Evolutionary conservation across 257 asterid genomes (phyloP), one percentile per base, ranked within the genome.

Genomic region (Solanum verrucosum): DNA sequence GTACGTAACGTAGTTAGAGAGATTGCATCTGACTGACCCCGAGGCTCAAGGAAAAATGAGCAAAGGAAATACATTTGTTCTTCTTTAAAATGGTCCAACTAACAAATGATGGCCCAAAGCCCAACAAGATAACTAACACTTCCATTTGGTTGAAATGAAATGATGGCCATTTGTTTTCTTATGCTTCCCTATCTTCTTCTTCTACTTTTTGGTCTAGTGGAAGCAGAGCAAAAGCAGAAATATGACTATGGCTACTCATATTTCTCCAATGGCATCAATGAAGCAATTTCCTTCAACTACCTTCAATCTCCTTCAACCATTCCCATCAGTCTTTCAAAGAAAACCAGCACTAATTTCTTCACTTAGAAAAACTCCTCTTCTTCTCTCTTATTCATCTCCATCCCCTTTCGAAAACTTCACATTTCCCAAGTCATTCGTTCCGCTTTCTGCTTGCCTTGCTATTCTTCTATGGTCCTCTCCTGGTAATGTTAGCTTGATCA

Each of bases 401-500:
- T 56, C 25, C 25, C 88, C 68, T 82, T 52, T 40, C 7, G 6
- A 82, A 10, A 82, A 49, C 44, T 18, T 82, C 86, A 49, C 2
- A 3, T 20, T 52, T 9, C 42, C 25, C 67, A 59, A 52, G 21
- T 49, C 59, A 82, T 52, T 87, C 4, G 37, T 93, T 92, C 92
- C 95, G 72, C n/a, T 91, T 5, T 95, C 96, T 59, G 93, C 93
- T 6, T 93, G 92, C 86, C 88, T 94, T 77, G 91, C 96, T 86
- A 7, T 93, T 88, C 87, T 91, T 72, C 88, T 95, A 6, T 93
- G 92, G 88, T 91, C 94, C 35, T 87, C 73, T 88, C 91, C 96
- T 88, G 98, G 98, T 95, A 89, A 87, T 70, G 87, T 31, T 23
- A 10, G 40, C 81, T 42, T 84, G 87, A 31, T 38, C 40, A 46